A percentile compares a stretch with the other conserved stretches of the same genome.
Evolutionary conservation across 1,139 yeast species (phyloP).

Genomic region (Pichia sp.): DNA sequence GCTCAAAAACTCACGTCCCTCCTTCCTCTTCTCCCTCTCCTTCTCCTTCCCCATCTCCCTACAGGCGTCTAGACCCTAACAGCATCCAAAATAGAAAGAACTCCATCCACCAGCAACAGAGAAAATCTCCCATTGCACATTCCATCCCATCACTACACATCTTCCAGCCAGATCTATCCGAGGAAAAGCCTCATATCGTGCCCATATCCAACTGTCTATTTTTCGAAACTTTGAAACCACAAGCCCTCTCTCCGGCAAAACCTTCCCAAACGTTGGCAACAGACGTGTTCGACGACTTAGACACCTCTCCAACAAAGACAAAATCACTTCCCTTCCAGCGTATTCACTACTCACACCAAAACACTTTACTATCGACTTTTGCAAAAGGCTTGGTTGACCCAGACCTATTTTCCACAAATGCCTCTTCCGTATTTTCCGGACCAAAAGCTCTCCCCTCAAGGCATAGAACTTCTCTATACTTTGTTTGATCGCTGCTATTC

Average conservation of each 20-base stretch:
- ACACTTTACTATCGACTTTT: not conserved
- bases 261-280: slow-evolving; percentile 1
- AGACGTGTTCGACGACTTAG: not conserved
- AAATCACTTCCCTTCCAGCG: not conserved
- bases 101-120: not conserved
- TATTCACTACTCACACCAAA: not conserved
- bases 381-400: slow-evolving; percentile 12
- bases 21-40: not conserved
- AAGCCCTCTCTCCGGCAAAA: slow-evolving; percentile 1
- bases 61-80: not conserved
- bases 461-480: slow-evolving; percentile 29
- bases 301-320: not conserved
- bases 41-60: slow-evolving; percentile 1
- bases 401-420: slow-evolving; percentile 8
- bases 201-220: slow-evolving; percentile 8
- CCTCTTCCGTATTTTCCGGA: slow-evolving; percentile 9
- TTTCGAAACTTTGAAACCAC: not conserved
- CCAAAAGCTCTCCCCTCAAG: slow-evolving; percentile 8
- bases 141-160: not conserved
- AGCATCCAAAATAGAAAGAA: not conserved
- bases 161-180: slow-evolving; percentile 2
- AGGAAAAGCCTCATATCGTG: not conserved
- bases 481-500: slow-evolving; percentile 15
- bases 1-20: not conserved
- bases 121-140: not conserved